These are phyloP conservation scores for Allium cepa DNA, from an alignment of 106 monocot species.

Conservation along the genomic window DNA sequence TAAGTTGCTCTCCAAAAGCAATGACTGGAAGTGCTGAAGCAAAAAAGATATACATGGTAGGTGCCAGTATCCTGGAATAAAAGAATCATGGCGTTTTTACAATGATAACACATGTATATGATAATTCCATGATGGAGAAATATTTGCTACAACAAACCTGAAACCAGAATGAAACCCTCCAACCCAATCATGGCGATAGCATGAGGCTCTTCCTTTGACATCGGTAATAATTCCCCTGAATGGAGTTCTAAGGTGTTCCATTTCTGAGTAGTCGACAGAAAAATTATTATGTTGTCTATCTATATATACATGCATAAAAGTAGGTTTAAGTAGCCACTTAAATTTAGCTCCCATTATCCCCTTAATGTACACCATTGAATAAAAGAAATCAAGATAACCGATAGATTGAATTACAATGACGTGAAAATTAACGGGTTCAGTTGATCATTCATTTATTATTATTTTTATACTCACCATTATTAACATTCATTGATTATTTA, in stretches of 20 bases:
- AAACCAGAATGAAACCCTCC: conserved; percentile 59
- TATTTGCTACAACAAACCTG: conserved; percentile 22
- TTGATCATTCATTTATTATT: too few relatives aligned
- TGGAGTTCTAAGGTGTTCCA: conserved; percentile 11
- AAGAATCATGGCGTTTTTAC: not conserved
- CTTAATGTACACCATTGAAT: too few relatives aligned
- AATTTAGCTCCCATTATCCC: too few relatives aligned
- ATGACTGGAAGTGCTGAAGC: conserved; percentile 94
- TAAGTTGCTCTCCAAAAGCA: conserved; percentile 86
- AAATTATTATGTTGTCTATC: not conserved
- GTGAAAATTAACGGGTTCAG: too few relatives aligned
- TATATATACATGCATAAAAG: too few relatives aligned
- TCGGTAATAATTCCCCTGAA: conserved; percentile 49
- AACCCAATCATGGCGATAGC: conserved; percentile 79
- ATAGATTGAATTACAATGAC: too few relatives aligned
- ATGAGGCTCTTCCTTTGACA: conserved; percentile 57
- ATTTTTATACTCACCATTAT: too few relatives aligned
- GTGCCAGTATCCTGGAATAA: conserved; percentile 65
- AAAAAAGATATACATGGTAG: conserved; percentile 86
- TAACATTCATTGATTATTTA: too few relatives aligned
- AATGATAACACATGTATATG: not conserved
- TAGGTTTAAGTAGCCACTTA: too few relatives aligned
- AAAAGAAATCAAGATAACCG: too few relatives aligned
- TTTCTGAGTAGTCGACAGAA: not conserved
- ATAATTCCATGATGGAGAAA: not conserved